Evolutionary conservation across 148 eudicot species (phyloP).

Genomic region (Fallopia convolvulus): DNA sequence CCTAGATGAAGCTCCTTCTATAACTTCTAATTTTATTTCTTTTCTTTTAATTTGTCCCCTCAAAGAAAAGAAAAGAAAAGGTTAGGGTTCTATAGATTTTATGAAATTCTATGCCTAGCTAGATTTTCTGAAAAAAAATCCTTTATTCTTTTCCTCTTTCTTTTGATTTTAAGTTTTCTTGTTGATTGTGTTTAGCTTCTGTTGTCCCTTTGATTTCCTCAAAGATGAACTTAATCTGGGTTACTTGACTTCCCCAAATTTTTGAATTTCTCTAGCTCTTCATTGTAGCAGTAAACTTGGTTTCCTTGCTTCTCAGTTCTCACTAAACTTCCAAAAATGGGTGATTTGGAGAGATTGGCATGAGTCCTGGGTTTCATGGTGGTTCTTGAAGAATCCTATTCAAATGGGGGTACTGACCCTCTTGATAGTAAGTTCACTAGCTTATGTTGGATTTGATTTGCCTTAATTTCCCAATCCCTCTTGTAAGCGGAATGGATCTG

Average conservation of each 20-base stretch:
- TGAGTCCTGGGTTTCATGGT: conserved; percentile 28
- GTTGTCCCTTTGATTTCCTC: not conserved
- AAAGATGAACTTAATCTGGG: not conserved
- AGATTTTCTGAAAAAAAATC: too few relatives aligned
- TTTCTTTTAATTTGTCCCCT: not conserved
- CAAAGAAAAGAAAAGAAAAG: not conserved
- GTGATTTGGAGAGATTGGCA: not conserved
- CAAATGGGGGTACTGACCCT: conserved; percentile 52
- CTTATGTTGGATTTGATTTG: not conserved
- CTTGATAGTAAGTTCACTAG: conserved; percentile 49
- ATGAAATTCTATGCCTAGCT: not conserved
- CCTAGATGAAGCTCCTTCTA: not conserved
- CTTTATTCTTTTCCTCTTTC: not conserved
- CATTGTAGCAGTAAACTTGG: not conserved
- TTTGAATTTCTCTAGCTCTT: not conserved
- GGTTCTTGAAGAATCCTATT: conserved; percentile 22
- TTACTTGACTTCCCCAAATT: not conserved
- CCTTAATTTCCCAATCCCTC: not conserved
- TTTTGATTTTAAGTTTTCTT: not conserved
- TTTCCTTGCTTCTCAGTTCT: not conserved
- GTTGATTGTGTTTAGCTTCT: not conserved
- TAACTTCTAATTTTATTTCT: too few relatives aligned
- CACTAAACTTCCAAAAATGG: not conserved
- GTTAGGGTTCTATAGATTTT: conserved; percentile 2
- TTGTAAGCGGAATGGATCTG: not conserved